A percentile compares a stretch with the other conserved stretches of the same genome.
phyloP scores from a whole-genome alignment of 2,329 filamentous ascomycete species.

The Clarireedia hainanense region DNA sequence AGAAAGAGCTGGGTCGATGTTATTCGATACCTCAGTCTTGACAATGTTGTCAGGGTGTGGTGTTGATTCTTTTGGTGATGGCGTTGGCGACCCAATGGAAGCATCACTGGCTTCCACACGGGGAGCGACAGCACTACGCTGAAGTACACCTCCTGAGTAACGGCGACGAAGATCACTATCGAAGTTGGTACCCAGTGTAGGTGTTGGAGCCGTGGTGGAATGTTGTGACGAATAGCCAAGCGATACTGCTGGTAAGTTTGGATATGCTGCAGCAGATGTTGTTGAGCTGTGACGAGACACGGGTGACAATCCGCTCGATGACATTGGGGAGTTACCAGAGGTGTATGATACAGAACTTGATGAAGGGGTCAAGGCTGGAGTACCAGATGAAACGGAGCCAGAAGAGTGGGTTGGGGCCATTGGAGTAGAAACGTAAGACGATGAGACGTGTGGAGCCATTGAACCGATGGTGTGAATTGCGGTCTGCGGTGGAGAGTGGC shows the following conservation, averaged over 20 bases:
- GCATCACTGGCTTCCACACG: slow-evolving; percentile 23
- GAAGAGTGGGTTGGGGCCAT: slow-evolving; percentile 52
- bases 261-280: slow-evolving; percentile 56
- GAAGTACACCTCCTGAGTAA: slow-evolving; percentile 60
- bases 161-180: slow-evolving; percentile 55
- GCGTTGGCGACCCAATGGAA: slow-evolving; percentile 16
- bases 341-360: slow-evolving; percentile 70
- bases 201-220: slow-evolving; percentile 54
- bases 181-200: slow-evolving; percentile 62
- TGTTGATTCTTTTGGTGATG: slow-evolving; percentile 23
- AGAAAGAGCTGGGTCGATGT: slow-evolving; percentile 29
- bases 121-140: slow-evolving; percentile 43
- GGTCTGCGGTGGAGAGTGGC: slow-evolving; percentile 42
- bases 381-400: slow-evolving; percentile 44
- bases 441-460: slow-evolving; percentile 29
- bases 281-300: slow-evolving; percentile 52
- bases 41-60: slow-evolving; percentile 33
- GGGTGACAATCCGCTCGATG: slow-evolving; percentile 61
- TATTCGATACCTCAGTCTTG: slow-evolving; percentile 29
- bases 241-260: slow-evolving; percentile 63
- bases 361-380: slow-evolving; percentile 68
- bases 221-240: slow-evolving; percentile 58
- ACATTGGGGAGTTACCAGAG: slow-evolving; percentile 66
- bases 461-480: slow-evolving; percentile 20
- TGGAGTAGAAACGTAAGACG: slow-evolving; percentile 42